Base-by-base conservation (phyloP, 2,329 filamentous ascomycete species). In the Penicillium capsulatum region DNA sequence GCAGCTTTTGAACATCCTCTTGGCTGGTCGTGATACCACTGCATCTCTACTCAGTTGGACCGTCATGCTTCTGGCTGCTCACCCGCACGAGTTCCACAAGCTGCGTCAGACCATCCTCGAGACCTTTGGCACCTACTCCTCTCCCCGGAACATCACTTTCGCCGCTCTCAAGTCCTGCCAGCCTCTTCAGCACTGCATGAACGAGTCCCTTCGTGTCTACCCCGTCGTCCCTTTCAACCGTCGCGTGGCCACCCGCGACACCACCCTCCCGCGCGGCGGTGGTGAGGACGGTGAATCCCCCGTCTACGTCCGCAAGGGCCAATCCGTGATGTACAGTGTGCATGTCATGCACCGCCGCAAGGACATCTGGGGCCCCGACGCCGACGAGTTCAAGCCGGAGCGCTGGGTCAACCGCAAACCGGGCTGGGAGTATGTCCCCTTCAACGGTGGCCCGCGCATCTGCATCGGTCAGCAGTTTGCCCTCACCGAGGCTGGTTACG, bases 381-480 rank as follows among this genome's bases (percentile, higher is more conserved):
- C 70, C 1, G 61, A 70, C 0, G 57, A 69, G 22, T 88, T 80
- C 65, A 72, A 70, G 43, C 84, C 84, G 1, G 83, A 86, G 33
- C 72, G 84, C 41, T 89, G 84, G 84, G 66, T 79, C 75, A 75
- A 79, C 56, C 81, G 81, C 1, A 76, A 74, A 55, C 45, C 44
- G 5, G 77, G 78, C 0, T 86, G 83, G 79, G 75, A 81, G 47
- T 88, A 84, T 58, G 74, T 88, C 29, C 84, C 84, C 3, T 87
- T 88, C 64, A 87, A 86, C 58, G 81, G 81, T 8, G 84, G 83
- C 1, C 81, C 84, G 30, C 70, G 84, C 20, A 84, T 86, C 57
- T 86, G 84, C 63, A 79, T 89, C 43, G 84, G 84, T 2, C 84
- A 91, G 71, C 84, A 91, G 63, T 91, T 89, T 60, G 86, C 86